A percentile compares a stretch with the other conserved stretches of the same genome.
Conservation (phyloP, 345 rosid species). For the Gossypium bickii region DNA sequence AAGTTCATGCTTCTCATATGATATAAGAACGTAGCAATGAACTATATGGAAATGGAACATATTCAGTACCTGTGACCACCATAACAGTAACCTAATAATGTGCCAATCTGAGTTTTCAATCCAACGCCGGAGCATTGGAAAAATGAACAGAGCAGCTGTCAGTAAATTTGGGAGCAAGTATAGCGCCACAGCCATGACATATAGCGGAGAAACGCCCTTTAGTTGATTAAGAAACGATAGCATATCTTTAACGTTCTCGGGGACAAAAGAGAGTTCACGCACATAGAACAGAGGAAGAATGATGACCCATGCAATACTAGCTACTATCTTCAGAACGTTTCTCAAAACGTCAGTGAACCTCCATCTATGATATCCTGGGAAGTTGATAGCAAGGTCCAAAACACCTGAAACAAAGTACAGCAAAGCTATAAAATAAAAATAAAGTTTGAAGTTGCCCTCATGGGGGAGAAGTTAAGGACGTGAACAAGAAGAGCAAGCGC, state of each 20-base stretch:
- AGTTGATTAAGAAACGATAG: conserved; percentile 55
- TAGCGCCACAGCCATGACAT: conserved; percentile 66
- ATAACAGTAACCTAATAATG: conserved; percentile 72
- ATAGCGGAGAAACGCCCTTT: conserved; percentile 71
- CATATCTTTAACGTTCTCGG: conserved; percentile 34
- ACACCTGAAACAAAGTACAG: conserved; percentile 48
- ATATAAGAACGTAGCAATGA: neutral
- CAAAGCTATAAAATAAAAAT: conserved; percentile 2
- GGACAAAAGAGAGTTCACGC: conserved; percentile 48
- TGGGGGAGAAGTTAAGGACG: neutral
- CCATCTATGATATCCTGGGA: conserved; percentile 96
- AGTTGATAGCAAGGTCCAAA: conserved; percentile 80
- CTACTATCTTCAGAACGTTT: conserved; percentile 66
- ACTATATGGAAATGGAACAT: conserved; percentile 1
- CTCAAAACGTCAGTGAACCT: conserved; percentile 70
- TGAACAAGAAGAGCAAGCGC: neutral
- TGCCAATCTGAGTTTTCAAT: conserved; percentile 98
- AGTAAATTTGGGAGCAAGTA: conserved; percentile 81
- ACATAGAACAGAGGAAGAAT: conserved; percentile 73
- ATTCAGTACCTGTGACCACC: conserved; percentile 94
- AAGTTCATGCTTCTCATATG: neutral
- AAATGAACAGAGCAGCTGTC: conserved; percentile 74
- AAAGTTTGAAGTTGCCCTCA: neutral
- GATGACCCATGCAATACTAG: conserved; percentile 70
- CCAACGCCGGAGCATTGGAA: conserved; percentile 95